A percentile compares a stretch with the other conserved stretches of the same genome.
Conservation (phyloP, 1,284 basidiomycete genomes). For the Flammula alnicola region DNA sequence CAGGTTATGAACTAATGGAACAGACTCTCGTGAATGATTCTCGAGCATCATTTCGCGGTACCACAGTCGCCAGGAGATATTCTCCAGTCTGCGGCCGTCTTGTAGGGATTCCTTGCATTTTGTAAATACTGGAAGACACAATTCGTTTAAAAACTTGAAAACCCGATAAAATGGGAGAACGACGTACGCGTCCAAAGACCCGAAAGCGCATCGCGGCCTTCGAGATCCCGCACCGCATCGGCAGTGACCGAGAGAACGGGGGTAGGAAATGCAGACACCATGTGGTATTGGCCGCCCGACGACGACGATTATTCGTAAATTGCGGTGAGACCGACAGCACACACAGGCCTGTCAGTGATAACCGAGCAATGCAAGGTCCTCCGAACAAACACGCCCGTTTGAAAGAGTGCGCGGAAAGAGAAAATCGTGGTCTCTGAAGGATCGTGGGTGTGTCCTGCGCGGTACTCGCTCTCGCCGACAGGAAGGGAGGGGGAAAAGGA, state of each 20-base stretch:
- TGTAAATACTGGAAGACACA: slow-evolving; percentile 67
- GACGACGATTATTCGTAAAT: neutral
- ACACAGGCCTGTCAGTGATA: too few relatives aligned
- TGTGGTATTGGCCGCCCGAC: slow-evolving; percentile 24
- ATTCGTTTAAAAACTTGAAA: slow-evolving; percentile 9
- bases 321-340: too few relatives aligned
- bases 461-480: too few relatives aligned
- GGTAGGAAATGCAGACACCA: slow-evolving; percentile 56
- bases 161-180: slow-evolving; percentile 8
- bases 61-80: slow-evolving; percentile 88
- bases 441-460: too few relatives aligned
- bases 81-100: slow-evolving; percentile 80
- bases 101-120: slow-evolving; percentile 81
- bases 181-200: slow-evolving; percentile 66
- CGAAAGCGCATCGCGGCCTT: slow-evolving; percentile 65
- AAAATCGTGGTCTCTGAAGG: too few relatives aligned
- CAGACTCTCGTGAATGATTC: slow-evolving; percentile 26
- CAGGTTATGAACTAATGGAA: slow-evolving; percentile 13
- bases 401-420: too few relatives aligned
- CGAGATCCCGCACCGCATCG: slow-evolving; percentile 66
- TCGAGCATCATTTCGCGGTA: slow-evolving; percentile 60
- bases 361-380: too few relatives aligned
- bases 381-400: too few relatives aligned
- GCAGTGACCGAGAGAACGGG: slow-evolving; percentile 68
- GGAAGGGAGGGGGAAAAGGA: too few relatives aligned